Evolutionary conservation across 768 basidiomycete species (phyloP).

Genomic region (Suillus plorans): DNA sequence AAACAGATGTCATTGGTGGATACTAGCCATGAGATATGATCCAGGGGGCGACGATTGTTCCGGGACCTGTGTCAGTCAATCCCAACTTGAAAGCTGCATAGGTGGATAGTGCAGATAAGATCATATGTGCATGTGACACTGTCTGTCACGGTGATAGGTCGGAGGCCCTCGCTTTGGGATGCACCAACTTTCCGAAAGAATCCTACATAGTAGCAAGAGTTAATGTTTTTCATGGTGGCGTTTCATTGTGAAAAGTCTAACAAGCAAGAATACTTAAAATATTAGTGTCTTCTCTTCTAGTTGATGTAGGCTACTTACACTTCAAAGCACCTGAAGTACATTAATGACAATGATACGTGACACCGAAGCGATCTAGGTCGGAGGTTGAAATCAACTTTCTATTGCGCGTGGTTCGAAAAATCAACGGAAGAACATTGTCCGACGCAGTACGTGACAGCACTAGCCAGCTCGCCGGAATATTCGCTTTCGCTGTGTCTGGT

Average conservation of each 20-base stretch:
- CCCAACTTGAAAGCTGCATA: constrained; percentile 52
- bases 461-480: no score
- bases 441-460: neutral
- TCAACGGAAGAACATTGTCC: neutral
- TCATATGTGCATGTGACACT: constrained; percentile 64
- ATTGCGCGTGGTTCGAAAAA: neutral
- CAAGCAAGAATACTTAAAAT: constrained; percentile 34
- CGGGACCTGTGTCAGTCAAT: constrained; percentile 40
- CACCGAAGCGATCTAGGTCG: neutral
- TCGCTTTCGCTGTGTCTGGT: neutral
- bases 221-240: constrained; percentile 48
- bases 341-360: no score
- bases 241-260: constrained; percentile 53
- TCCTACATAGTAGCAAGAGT: constrained; percentile 47
- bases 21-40: constrained; percentile 45
- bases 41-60: constrained; percentile 43
- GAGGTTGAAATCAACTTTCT: neutral
- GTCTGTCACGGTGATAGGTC: constrained; percentile 38
- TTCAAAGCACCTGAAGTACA: neutral
- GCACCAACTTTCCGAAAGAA: constrained; percentile 63
- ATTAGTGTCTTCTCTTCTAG: neutral
- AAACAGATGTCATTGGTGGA: constrained; percentile 52
- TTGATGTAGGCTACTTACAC: neutral
- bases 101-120: constrained; percentile 53
- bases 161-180: neutral